These are phyloP conservation scores for Ascochyta clinopodiicola DNA, from an alignment of 2,329 filamentous ascomycete genomes.

Conservation along the genomic window DNA sequence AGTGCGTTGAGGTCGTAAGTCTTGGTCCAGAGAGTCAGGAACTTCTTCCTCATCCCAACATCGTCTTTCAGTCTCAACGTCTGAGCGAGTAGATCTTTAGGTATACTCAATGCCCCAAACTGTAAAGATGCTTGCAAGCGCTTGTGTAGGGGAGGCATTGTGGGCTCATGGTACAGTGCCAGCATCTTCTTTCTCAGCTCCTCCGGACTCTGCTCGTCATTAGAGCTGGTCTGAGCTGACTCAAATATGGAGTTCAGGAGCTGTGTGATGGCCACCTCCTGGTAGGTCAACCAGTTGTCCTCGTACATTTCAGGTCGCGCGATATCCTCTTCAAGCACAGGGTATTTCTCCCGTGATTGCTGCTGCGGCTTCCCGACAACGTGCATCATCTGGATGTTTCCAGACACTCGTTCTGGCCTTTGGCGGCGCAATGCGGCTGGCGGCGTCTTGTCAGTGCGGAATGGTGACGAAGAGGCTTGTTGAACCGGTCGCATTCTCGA, in stretches of 20 bases:
- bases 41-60: conserved; percentile 63
- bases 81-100: conserved; percentile 58
- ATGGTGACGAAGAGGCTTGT: conserved; percentile 45
- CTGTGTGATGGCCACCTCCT: conserved; percentile 67
- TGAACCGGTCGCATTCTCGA: conserved; percentile 28
- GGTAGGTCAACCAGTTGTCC: conserved; percentile 67
- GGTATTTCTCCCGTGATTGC: conserved; percentile 52
- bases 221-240: conserved; percentile 36
- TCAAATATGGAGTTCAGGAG: conserved; percentile 64
- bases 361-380: conserved; percentile 39
- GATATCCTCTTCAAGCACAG: conserved; percentile 62
- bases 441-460: conserved; percentile 45
- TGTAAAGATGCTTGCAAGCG: conserved; percentile 64
- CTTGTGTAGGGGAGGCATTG: conserved; percentile 60
- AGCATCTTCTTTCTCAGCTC: conserved; percentile 58
- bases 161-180: conserved; percentile 59
- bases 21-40: conserved; percentile 64
- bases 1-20: conserved; percentile 62
- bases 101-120: conserved; percentile 63
- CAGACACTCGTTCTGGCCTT: conserved; percentile 29
- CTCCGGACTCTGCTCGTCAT: conserved; percentile 37
- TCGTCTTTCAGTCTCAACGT: conserved; percentile 60
- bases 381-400: conserved; percentile 44
- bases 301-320: conserved; percentile 66
- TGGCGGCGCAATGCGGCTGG: conserved; percentile 42